Conservation (phyloP, 2,329 filamentous ascomycete genomes). For the Phialemonium atrogriseum region DNA sequence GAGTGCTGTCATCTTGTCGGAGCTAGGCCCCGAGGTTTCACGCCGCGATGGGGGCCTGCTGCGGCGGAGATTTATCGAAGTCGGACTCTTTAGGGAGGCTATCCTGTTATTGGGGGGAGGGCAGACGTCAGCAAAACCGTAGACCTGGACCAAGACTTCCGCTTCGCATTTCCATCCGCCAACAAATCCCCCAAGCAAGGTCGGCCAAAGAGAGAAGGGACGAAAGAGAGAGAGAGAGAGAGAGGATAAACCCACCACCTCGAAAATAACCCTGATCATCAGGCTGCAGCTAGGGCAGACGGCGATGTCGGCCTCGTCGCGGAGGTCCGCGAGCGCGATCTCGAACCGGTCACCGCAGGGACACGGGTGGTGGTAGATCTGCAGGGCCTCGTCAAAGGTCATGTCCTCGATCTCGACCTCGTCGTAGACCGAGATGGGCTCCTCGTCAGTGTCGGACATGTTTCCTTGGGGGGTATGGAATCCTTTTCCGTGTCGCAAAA, state of each 20-base stretch:
- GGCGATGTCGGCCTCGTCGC: conserved; percentile 83
- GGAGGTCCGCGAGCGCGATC: conserved; percentile 74
- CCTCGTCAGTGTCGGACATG: conserved; percentile 55
- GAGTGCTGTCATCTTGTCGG: no score
- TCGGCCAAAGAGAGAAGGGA: neutral
- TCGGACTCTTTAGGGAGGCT: conserved; percentile 32
- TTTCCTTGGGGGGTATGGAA: no score
- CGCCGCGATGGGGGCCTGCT: conserved; percentile 31
- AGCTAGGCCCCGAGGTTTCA: conserved; percentile 10
- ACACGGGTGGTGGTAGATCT: conserved; percentile 94
- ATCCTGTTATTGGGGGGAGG: conserved; percentile 31
- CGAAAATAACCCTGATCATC: conserved; percentile 93
- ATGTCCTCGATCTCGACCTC: conserved; percentile 99
- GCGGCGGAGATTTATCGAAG: conserved; percentile 21
- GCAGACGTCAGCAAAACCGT: no score
- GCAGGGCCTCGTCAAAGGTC: conserved; percentile 73
- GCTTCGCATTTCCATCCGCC: neutral
- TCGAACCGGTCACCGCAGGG: conserved; percentile 96
- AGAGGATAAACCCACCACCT: conserved; percentile 49
- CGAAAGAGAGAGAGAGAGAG: neutral
- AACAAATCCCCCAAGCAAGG: neutral
- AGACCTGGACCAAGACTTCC: conserved; percentile 1
- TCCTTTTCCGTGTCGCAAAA: no score
- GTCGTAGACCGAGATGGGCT: conserved; percentile 71
- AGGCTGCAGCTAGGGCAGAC: conserved; percentile 95